A percentile compares a stretch with the other conserved stretches of the same genome.
Conservation (phyloP, 345 rosid species). For the Lepidium sativum region DNA sequence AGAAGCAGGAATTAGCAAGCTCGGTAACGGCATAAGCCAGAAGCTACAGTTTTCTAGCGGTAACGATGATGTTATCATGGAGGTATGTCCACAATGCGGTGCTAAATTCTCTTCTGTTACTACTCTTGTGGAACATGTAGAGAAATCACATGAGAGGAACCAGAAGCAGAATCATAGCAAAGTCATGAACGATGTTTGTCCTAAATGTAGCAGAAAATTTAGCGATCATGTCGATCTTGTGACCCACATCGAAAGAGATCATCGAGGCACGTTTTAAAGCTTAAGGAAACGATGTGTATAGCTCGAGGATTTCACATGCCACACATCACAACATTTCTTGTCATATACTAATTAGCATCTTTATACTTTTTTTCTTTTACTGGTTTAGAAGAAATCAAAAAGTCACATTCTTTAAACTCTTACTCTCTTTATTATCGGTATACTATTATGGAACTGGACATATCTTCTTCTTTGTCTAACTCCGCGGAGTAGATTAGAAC, state of each 20-base stretch:
- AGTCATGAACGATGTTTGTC: slow-evolving; percentile 73
- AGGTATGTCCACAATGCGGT: slow-evolving; percentile 77
- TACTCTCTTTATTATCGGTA: too few species aligned
- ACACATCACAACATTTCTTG: background rate
- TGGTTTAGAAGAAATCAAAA: background rate
- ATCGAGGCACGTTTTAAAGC: slow-evolving; percentile 64
- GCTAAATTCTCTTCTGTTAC: slow-evolving; percentile 54
- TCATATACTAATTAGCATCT: background rate
- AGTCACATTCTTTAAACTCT: slow-evolving; percentile 1
- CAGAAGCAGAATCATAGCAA: slow-evolving; percentile 37
- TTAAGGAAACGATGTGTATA: slow-evolving; percentile 21
- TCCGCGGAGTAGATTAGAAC: too few species aligned
- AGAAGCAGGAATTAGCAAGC: slow-evolving; percentile 63
- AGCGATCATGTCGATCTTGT: slow-evolving; percentile 83
- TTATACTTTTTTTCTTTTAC: background rate
- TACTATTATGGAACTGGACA: too few species aligned
- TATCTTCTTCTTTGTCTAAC: too few species aligned
- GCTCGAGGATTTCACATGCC: background rate
- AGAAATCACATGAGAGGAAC: slow-evolving; percentile 56
- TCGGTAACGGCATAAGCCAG: slow-evolving; percentile 54
- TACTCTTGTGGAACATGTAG: slow-evolving; percentile 56
- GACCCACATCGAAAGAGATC: slow-evolving; percentile 86
- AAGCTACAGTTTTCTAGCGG: slow-evolving; percentile 57
- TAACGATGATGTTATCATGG: slow-evolving; percentile 15
- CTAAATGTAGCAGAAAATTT: slow-evolving; percentile 82